Percentiles rank a stretch among this genome's conserved stretches.
Evolutionary conservation across 495 filamentous ascomycete genomes (phyloP).

Genomic region (Tuber melanosporum): DNA sequence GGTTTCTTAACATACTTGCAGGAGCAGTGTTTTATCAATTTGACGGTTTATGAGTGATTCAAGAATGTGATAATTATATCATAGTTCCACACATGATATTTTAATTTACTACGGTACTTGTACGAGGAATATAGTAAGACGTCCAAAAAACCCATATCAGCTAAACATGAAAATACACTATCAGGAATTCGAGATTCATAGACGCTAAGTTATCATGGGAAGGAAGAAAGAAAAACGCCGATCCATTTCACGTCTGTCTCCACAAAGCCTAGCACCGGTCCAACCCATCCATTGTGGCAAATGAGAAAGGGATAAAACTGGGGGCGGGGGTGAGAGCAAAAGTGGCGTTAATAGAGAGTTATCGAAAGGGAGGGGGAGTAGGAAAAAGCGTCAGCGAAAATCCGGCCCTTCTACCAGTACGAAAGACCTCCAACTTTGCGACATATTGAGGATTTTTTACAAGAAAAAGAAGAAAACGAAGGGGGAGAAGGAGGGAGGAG

Average conservation of each 20-base stretch:
- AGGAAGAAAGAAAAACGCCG: neutral
- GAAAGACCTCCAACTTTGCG: neutral
- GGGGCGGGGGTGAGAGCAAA: neutral
- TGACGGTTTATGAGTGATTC: too few species aligned
- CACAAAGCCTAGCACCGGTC: neutral
- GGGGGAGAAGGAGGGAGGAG: neutral
- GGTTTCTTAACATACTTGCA: neutral
- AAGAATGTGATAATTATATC: too few species aligned
- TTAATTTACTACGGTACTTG: neutral
- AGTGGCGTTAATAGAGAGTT: neutral
- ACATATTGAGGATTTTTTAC: neutral
- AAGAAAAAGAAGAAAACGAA: neutral
- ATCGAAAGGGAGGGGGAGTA: neutral
- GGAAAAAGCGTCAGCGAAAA: neutral
- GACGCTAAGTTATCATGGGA: neutral
- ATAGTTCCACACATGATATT: neutral
- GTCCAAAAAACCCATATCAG: neutral
- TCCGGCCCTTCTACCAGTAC: neutral
- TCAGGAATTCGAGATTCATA: neutral
- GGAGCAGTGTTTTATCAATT: too few species aligned
- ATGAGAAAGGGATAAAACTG: neutral
- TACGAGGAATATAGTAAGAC: neutral
- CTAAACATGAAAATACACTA: neutral
- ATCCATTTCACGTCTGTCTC: neutral
- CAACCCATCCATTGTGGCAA: neutral